Evolutionary conservation across 192 early-diverging fungal species (phyloP).

Genomic region (Geosiphon pyriformis): DNA sequence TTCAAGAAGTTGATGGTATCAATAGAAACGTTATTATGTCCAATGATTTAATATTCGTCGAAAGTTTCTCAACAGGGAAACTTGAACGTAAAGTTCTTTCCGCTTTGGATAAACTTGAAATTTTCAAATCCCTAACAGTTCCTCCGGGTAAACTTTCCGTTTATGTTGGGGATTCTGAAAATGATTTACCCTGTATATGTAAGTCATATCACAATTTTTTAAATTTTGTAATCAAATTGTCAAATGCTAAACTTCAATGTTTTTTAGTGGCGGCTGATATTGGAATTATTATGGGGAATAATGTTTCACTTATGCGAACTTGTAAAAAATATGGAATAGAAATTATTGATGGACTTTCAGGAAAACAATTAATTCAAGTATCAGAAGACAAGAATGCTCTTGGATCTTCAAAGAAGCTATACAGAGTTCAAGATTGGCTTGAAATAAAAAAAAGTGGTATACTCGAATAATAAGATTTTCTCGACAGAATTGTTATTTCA

Average conservation of each 20-base stretch:
- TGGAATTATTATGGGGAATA: constrained; percentile 25
- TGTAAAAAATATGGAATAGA: constrained; percentile 19
- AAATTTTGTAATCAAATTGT: too few species aligned
- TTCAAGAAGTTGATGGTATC: neutral
- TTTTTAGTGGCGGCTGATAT: constrained; percentile 16
- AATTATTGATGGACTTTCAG: constrained; percentile 10
- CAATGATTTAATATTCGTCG: constrained; percentile 16
- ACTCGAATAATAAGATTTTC: constrained; percentile 2
- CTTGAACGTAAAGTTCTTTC: constrained; percentile 6
- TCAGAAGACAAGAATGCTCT: neutral
- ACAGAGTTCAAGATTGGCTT: constrained; percentile 11
- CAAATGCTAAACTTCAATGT: too few species aligned
- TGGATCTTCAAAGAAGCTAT: neutral
- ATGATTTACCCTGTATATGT: constrained; percentile 24
- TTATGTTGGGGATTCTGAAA: constrained; percentile 24
- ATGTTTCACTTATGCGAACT: constrained; percentile 5
- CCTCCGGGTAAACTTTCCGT: constrained; percentile 5
- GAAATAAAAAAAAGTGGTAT: constrained; percentile 15
- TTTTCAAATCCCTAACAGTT: constrained; percentile 8
- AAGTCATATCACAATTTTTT: neutral
- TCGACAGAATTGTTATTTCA: too few species aligned
- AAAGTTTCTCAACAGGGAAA: constrained; percentile 4
- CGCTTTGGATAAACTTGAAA: constrained; percentile 16
- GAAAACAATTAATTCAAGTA: neutral
- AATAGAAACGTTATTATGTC: constrained; percentile 3